phyloP scores from a whole-genome alignment of 2,329 filamentous ascomycete genomes.

The Penicillium olsonii region DNA sequence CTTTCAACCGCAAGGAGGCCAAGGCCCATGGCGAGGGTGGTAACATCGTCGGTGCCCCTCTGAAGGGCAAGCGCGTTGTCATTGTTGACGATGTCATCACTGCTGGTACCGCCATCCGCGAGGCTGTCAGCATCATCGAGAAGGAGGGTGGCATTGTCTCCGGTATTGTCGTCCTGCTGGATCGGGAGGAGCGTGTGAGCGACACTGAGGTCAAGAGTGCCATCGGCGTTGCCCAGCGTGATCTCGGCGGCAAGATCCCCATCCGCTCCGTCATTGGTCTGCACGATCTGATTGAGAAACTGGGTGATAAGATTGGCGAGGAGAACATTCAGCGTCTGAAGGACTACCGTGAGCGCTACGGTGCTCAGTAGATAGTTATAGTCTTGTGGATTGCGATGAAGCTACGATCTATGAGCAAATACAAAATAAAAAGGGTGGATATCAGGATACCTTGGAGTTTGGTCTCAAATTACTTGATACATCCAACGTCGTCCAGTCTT shows the following conservation, averaged over 20 bases:
- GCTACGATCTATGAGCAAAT: slow-evolving; percentile 26
- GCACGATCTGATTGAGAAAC: slow-evolving; percentile 75
- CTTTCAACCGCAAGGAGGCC: slow-evolving; percentile 93
- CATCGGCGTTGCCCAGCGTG: slow-evolving; percentile 80
- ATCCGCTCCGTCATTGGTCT: slow-evolving; percentile 72
- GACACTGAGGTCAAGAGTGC: slow-evolving; percentile 72
- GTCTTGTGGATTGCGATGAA: slow-evolving; percentile 5
- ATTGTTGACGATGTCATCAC: slow-evolving; percentile 98
- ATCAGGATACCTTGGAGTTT: no score
- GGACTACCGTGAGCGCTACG: slow-evolving; percentile 64
- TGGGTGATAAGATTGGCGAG: slow-evolving; percentile 62
- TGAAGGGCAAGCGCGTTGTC: slow-evolving; percentile 82
- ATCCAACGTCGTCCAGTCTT: no score
- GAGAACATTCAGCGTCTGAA: slow-evolving; percentile 68
- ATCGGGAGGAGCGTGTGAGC: slow-evolving; percentile 65
- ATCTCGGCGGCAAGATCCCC: slow-evolving; percentile 70
- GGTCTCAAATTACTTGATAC: no score
- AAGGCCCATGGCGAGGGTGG: slow-evolving; percentile 97
- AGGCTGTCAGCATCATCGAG: slow-evolving; percentile 86
- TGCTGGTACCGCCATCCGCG: slow-evolving; percentile 88
- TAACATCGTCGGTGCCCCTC: slow-evolving; percentile 81
- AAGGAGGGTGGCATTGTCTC: slow-evolving; percentile 81
- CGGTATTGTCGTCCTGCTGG: slow-evolving; percentile 84
- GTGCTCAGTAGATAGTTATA: slow-evolving; percentile 32
- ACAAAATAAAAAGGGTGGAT: slow-evolving; percentile 23